These are phyloP conservation scores for Borovskyia barvae DNA, from an alignment of 208 protist genomes.

Conservation along the genomic window DNA sequence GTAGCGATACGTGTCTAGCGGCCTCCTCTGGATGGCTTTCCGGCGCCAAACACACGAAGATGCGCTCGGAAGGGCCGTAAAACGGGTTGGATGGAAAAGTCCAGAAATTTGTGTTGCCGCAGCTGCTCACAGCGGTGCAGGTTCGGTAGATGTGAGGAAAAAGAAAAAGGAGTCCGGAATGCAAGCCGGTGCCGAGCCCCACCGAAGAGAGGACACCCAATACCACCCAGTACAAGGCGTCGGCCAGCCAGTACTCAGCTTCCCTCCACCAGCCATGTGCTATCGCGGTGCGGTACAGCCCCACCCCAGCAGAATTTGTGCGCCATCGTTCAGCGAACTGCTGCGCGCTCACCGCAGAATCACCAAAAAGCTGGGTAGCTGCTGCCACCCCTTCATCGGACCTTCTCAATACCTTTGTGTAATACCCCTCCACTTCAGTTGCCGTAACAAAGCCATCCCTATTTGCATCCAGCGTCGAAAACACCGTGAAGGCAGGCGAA, in stretches of 20 bases:
- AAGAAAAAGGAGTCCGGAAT: conserved; percentile 94
- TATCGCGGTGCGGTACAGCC: conserved; percentile 44
- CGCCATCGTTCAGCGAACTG: conserved; percentile 63
- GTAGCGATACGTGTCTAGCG: conserved; percentile 12
- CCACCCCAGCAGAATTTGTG: conserved; percentile 30
- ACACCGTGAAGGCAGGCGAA: conserved; percentile 30
- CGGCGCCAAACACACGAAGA: conserved; percentile 64
- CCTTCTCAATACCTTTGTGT: conserved; percentile 32
- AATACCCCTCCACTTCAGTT: conserved; percentile 60
- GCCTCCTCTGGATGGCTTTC: conserved; percentile 3
- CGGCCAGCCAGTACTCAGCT: conserved; percentile 72
- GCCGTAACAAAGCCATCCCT: conserved; percentile 46
- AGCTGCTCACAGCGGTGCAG: conserved; percentile 82
- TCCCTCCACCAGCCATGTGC: conserved; percentile 68
- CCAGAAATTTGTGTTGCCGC: conserved; percentile 86
- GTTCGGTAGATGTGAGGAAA: conserved; percentile 94
- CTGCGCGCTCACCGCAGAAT: conserved; percentile 14
- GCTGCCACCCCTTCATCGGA: conserved; percentile 9
- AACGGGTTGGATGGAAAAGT: conserved; percentile 85
- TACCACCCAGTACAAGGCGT: conserved; percentile 87
- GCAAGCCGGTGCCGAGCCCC: conserved; percentile 93
- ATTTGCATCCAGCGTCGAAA: conserved; percentile 47
- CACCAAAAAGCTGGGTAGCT: conserved; percentile 32
- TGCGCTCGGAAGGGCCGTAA: conserved; percentile 68
- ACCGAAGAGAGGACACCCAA: conserved; percentile 91